Conservation (phyloP, 257 asterid species). For the Solanum dulcamara region DNA sequence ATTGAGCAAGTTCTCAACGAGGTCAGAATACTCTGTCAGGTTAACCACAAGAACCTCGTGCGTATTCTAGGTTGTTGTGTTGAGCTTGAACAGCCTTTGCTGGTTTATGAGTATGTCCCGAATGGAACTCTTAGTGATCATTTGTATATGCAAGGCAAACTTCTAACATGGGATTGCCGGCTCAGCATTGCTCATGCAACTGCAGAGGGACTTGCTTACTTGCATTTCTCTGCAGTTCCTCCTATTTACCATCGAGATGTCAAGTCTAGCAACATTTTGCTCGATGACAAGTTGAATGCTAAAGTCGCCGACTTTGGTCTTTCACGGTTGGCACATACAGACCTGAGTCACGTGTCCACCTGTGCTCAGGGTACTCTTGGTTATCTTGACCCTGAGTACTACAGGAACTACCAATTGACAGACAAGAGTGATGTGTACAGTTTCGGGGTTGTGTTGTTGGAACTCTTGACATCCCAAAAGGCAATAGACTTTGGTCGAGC, state of each 20-base stretch:
- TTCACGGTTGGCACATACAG: slow-evolving; percentile 78
- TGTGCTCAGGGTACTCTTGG: slow-evolving; percentile 97
- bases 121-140: slow-evolving; percentile 67
- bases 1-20: slow-evolving; percentile 86
- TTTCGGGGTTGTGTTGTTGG: slow-evolving; percentile 78
- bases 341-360: slow-evolving; percentile 78
- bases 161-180: slow-evolving; percentile 40
- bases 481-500: slow-evolving; percentile 69
- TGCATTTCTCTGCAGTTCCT: slow-evolving; percentile 78
- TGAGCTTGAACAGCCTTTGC: slow-evolving; percentile 78
- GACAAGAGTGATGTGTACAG: slow-evolving; percentile 94
- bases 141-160: slow-evolving; percentile 13
- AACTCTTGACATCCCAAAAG: slow-evolving; percentile 76
- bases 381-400: slow-evolving; percentile 89
- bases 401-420: slow-evolving; percentile 71
- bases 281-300: slow-evolving; percentile 56
- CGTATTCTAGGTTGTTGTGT: slow-evolving; percentile 88
- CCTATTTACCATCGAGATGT: slow-evolving; percentile 89
- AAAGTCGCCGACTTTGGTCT: slow-evolving; percentile 83
- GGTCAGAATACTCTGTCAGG: slow-evolving; percentile 85
- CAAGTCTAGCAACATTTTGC: slow-evolving; percentile 79
- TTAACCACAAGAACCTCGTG: slow-evolving; percentile 74
- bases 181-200: slow-evolving; percentile 63
- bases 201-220: slow-evolving; percentile 83
- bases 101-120: slow-evolving; percentile 64